Evolutionary conservation across 202 grass and related monocot species (phyloP).

Genomic region (Carex sylvatica): DNA sequence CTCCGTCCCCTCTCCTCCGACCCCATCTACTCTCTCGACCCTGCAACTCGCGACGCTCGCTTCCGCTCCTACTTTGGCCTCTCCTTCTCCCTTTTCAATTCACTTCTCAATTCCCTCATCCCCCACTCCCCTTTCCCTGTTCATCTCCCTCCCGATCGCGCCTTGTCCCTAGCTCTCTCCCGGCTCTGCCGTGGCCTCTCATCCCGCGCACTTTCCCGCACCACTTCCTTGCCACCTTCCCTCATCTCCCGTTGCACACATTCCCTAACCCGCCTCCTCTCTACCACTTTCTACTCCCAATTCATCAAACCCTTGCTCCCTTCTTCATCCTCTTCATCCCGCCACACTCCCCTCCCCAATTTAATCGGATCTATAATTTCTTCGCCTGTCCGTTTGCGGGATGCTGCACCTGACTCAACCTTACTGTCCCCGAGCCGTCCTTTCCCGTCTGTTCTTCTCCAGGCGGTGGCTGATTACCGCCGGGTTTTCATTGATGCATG

Average conservation of each 20-base stretch:
- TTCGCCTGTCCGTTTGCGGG: conserved; percentile 28
- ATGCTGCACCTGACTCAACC: background rate
- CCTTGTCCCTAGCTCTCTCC: conserved; percentile 15
- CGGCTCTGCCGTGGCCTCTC: conserved; percentile 2
- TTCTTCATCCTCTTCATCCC: background rate
- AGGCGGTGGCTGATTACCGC: conserved; percentile 32
- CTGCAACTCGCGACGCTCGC: background rate
- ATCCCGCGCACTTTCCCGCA: conserved; percentile 12
- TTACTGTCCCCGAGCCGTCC: conserved; percentile 13
- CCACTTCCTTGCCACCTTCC: conserved; percentile 5
- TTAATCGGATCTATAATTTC: conserved; percentile 28
- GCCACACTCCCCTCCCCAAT: conserved; percentile 29
- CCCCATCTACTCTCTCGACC: conserved; percentile 7
- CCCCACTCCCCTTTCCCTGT: background rate
- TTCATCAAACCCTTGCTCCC: conserved; percentile 18
- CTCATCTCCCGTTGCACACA: conserved; percentile 38
- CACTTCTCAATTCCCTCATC: conserved; percentile 13
- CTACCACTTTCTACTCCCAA: conserved; percentile 31
- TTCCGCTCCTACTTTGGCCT: conserved; percentile 1
- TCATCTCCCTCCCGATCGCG: conserved; percentile 9
- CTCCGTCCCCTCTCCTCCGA: conserved; percentile 18
- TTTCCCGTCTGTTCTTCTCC: conserved; percentile 42
- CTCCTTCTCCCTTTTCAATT: conserved; percentile 4
- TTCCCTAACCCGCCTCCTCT: conserved; percentile 27
- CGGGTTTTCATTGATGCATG: conserved; percentile 37